A percentile compares a stretch with the other conserved stretches of the same genome.
phyloP scores from a whole-genome alignment of 495 filamentous ascomycete genomes.

The Talaromyces liani region DNA sequence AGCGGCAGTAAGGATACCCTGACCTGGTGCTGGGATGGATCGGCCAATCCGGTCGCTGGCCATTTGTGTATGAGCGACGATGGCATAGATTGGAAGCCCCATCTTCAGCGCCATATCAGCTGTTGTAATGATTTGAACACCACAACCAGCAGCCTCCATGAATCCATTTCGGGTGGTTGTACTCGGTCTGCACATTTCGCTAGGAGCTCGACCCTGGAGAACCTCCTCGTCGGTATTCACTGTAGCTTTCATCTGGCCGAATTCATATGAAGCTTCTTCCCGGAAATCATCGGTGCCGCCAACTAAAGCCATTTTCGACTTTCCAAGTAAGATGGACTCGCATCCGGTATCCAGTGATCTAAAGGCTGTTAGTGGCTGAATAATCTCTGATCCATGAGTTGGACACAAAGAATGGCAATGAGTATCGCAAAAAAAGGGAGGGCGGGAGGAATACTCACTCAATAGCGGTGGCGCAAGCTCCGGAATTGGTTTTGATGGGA shows the following conservation, averaged over 20 bases:
- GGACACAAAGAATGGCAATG: not conserved
- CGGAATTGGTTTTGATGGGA: constrained; percentile 17
- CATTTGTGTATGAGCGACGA: constrained; percentile 11
- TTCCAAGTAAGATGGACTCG: constrained; percentile 12
- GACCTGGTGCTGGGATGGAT: constrained; percentile 20
- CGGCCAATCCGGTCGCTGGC: constrained; percentile 18
- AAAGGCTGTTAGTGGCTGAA: not conserved
- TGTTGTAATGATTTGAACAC: constrained; percentile 15
- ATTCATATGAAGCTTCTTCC: constrained; percentile 14
- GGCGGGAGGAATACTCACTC: constrained; percentile 11
- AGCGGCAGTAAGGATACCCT: constrained; percentile 16
- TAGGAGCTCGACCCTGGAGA: constrained; percentile 10
- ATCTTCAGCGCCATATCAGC: constrained; percentile 17
- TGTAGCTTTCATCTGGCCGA: constrained; percentile 18
- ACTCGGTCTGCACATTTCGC: constrained; percentile 18
- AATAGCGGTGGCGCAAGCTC: constrained; percentile 17
- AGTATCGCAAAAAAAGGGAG: not conserved
- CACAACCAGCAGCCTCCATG: constrained; percentile 16
- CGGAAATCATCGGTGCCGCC: constrained; percentile 17
- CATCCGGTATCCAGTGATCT: constrained; percentile 14
- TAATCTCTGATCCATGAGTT: not conserved
- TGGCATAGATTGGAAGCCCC: constrained; percentile 16
- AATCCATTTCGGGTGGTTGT: constrained; percentile 14
- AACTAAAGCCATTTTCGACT: constrained; percentile 14
- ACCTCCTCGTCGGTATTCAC: constrained; percentile 11